A percentile compares a stretch with the other conserved stretches of the same genome.
These are phyloP conservation scores for Lactuca saligna DNA, from an alignment of 129 eudicot species.

Conservation along the genomic window DNA sequence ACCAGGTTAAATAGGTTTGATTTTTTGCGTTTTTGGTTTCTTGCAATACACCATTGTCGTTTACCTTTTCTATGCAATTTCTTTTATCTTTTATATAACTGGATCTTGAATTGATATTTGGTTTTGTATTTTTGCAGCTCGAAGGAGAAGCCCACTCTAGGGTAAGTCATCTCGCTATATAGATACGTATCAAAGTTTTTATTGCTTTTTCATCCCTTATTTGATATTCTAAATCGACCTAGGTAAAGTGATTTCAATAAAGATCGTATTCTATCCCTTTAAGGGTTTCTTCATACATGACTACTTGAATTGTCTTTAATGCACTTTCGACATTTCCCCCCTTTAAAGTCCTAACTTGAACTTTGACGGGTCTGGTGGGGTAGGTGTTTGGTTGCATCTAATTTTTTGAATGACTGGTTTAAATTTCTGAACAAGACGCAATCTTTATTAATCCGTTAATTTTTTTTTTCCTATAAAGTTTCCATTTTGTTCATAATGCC, in stretches of 20 bases:
- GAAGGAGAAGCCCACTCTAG: conserved; percentile 99
- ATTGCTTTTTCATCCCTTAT: neutral
- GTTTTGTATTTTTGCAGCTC: conserved; percentile 62
- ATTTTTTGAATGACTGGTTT: neutral
- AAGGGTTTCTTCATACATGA: neutral
- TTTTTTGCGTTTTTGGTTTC: neutral
- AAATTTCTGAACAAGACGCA: conserved; percentile 15
- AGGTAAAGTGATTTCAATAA: neutral
- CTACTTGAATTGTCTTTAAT: conserved; percentile 20
- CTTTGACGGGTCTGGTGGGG: conserved; percentile 14
- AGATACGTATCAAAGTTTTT: neutral
- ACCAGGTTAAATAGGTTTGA: neutral
- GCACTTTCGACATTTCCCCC: conserved; percentile 2
- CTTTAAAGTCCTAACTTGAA: neutral
- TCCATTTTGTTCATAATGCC: neutral
- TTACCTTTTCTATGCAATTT: neutral
- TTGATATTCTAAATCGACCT: conserved; percentile 8
- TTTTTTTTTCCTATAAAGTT: neutral
- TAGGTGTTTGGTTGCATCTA: conserved; percentile 16
- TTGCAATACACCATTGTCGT: neutral
- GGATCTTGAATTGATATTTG: conserved; percentile 19
- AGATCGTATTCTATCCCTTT: conserved; percentile 3
- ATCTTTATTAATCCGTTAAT: neutral
- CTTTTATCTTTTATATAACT: conserved; percentile 5
- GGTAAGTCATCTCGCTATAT: conserved; percentile 49